phyloP scores from a whole-genome alignment of 352 stramenopile genomes.

The Globisporangium uncinulatum region DNA sequence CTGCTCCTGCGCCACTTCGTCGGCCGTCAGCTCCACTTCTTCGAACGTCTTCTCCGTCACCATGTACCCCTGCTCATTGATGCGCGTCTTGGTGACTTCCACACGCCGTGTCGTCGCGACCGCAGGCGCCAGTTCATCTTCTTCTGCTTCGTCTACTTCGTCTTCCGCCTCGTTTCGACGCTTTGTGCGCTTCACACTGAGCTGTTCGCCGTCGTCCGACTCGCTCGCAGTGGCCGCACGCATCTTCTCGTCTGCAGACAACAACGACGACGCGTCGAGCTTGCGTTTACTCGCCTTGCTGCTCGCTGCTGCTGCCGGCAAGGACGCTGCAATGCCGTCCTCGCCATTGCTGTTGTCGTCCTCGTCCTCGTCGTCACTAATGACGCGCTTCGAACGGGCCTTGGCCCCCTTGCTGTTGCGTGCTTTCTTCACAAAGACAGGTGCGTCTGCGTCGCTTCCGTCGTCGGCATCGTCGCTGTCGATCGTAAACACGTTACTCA shows the following conservation, averaged over 20 bases:
- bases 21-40: conserved; percentile 55
- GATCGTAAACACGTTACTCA: conserved; percentile 68
- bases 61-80: conserved; percentile 84
- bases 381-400: conserved; percentile 42
- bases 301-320: background rate
- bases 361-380: conserved; percentile 63
- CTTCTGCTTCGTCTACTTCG: conserved; percentile 14
- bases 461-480: conserved; percentile 66
- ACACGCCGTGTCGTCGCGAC: conserved; percentile 45
- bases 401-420: conserved; percentile 15
- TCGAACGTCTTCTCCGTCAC: conserved; percentile 74
- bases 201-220: conserved; percentile 5
- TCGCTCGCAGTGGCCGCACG: background rate
- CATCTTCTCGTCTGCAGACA: conserved; percentile 13
- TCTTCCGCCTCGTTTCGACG: background rate
- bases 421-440: conserved; percentile 64
- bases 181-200: conserved; percentile 13
- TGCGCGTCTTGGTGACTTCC: conserved; percentile 62
- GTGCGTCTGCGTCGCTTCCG: conserved; percentile 33
- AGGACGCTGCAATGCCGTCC: background rate
- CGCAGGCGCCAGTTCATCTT: conserved; percentile 4
- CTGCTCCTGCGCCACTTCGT: conserved; percentile 50
- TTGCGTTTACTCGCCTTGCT: conserved; percentile 32
- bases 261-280: conserved; percentile 37
- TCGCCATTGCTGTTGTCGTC: conserved; percentile 19